phyloP scores from a whole-genome alignment of 805 yeast genomes.

The Yueomyces sinensis region DNA sequence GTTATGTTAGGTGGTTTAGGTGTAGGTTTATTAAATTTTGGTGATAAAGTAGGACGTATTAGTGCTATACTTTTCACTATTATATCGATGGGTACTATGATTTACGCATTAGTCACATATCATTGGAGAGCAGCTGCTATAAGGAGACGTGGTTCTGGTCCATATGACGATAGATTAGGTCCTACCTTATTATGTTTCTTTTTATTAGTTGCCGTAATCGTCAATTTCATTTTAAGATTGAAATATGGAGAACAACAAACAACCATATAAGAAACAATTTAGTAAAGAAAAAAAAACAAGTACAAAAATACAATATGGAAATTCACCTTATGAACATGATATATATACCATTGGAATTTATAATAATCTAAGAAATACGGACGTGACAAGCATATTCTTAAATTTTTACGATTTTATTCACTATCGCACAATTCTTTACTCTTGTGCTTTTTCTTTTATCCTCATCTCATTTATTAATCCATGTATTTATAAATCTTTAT shows the following conservation, averaged over 20 bases:
- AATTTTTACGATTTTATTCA: too few species aligned
- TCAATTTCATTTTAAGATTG: conserved; percentile 74
- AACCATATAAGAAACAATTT: too few species aligned
- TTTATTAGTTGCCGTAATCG: conserved; percentile 81
- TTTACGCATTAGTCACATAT: conserved; percentile 86
- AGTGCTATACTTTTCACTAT: conserved; percentile 90
- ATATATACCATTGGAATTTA: neutral
- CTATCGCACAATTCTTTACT: too few species aligned
- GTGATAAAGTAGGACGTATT: conserved; percentile 85
- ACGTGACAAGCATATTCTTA: too few species aligned
- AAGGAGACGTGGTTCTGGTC: conserved; percentile 94
- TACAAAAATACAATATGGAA: too few species aligned
- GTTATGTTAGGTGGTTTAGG: conserved; percentile 94
- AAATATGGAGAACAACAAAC: conserved; percentile 15
- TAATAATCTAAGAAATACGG: too few species aligned
- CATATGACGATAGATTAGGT: conserved; percentile 98
- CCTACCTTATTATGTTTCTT: conserved; percentile 96
- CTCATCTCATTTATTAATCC: too few species aligned
- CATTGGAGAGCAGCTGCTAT: conserved; percentile 99
- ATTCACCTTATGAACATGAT: neutral
- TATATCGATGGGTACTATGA: conserved; percentile 96
- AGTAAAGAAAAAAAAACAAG: too few species aligned
- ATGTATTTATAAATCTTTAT: too few species aligned
- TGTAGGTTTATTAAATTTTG: conserved; percentile 89
- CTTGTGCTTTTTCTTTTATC: too few species aligned